Base-by-base conservation (phyloP, 2,329 filamentous ascomycete genomes). In the Diaporthe australafricana region DNA sequence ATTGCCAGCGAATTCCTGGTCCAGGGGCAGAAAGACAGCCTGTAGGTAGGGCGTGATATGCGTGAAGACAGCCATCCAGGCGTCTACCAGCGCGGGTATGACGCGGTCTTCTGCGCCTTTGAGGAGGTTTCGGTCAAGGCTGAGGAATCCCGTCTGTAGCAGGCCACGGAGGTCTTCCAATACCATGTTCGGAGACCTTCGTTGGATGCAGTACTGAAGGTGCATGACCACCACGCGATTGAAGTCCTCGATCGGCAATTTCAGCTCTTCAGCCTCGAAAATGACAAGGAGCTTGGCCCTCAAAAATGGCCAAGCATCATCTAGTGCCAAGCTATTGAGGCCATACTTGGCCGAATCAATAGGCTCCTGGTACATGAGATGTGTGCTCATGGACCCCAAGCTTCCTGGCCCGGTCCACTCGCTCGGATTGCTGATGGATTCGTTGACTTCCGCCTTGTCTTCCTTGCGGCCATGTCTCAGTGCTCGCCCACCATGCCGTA, bases 31-130 rank as follows among this genome's bases (percentile, higher is more conserved):
- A 79, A 99, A 98, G 1, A 98, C 95, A 1, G 96, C 95, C 83
- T 98, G 96, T 77, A 99, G 91, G 79, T 98, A 98, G 0, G 96
- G 96, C 6, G 98, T 83, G 47, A 98, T 94, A 8, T 90, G 93
- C 3, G 94, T 96, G 78, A 98, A 98, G 0, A 96, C 95, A 57
- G 96, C 91, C 72, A 97, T 90, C 96, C 96, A 99, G 79, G 98
- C 91, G 79, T 98, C 94, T 2, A 98, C 96, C 0, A 99, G 86
- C 70, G 94, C 91, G 0, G 94, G 94, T 27, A 98, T 94, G n/a
- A 98, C 88, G 42, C 92, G 90, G 73, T 98, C 95, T 78, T 98
- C 96, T 0, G 94, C 88, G 0, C 94, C 91, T 56, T 90, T 90
- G 63, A 92, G 89, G 22, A 98, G 84, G 0, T 94, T 95, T 75